Base-by-base conservation (phyloP, 805 yeast genomes). In the Cyberlindnera mycetangii region DNA sequence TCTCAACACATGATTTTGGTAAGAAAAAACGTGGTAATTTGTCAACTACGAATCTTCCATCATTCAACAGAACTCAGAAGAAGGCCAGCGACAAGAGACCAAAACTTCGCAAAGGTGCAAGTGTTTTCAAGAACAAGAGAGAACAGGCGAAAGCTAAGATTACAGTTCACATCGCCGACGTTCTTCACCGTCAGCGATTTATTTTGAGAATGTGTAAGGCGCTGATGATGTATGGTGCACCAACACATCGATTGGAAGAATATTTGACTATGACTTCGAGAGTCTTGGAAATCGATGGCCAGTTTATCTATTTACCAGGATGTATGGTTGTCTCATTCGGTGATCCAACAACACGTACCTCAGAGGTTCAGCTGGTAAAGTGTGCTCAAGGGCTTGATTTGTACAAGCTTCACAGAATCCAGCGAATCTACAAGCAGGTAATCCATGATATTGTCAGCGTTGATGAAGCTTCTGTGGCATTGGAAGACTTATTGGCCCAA, bases 291-390 rank as follows among this genome's bases (percentile, higher is more conserved):
- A 87, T 92, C 39, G 97, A 92, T 61, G 96, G 95, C 0, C 96
- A 90, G 54, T 90, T 88, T 54, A 72, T 92, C 44, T 92, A 92
- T 61, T 75, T 92, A 45, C 98, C 98, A 0, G 98, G 98, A 1
- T 85, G 95, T 59, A 92, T 92, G 97, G 78, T 92, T 51, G 81
- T 87, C 9, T 85, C 97, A 0, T 92, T 90, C 64, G 96, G 96
- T 60, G 98, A 92, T 63, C 84, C 89, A 3, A 80, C 95, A 0
- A 89, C 97, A 1, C 85, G 96, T 68, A 92, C 98, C 0, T 85
- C 97, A 7, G 97, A 92, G 63, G 90, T 92, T 65, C 95, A 88
- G 55, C 71, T 92, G 49, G 90, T 92, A 2, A 75, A 95, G 54
- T 85, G 92, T 59, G 76, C 81, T 2, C 97, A 92, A 61, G 97